Evolutionary conservation across 352 stramenopile species (phyloP).

Genomic region (Globisporangium radiosum): DNA sequence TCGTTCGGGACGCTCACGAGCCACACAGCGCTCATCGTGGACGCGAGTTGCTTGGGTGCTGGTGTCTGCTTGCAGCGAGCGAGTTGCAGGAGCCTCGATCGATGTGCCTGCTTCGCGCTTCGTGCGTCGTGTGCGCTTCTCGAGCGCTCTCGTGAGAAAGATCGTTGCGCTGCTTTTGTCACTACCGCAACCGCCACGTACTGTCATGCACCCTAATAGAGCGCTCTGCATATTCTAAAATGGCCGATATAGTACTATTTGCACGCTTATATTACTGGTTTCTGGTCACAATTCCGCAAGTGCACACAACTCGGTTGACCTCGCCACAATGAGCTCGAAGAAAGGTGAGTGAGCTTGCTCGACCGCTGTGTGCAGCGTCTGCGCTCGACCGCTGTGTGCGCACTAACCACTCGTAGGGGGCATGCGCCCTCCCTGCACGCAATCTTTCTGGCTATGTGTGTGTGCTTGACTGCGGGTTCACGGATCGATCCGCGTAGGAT

Average conservation of each 20-base stretch:
- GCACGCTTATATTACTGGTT: too few species aligned
- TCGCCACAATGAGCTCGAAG: neutral
- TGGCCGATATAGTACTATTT: too few species aligned
- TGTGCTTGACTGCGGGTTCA: neutral
- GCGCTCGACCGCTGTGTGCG: neutral
- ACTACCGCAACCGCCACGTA: neutral
- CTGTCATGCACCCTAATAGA: too few species aligned
- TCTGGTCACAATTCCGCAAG: too few species aligned
- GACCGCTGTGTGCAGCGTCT: neutral
- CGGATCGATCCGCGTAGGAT: slow-evolving; percentile 15
- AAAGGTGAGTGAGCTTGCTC: neutral
- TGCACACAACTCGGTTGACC: too few species aligned
- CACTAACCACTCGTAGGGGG: slow-evolving; percentile 13
- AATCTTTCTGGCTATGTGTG: slow-evolving; percentile 7
- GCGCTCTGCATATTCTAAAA: too few species aligned
- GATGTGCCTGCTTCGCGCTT: neutral
- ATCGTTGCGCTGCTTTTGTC: neutral
- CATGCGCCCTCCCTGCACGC: neutral
- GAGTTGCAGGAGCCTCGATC: neutral
- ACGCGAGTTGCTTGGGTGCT: too few species aligned
- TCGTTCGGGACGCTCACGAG: slow-evolving; percentile 84
- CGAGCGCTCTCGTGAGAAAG: neutral
- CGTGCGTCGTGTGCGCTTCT: neutral
- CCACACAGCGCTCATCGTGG: slow-evolving; percentile 43
- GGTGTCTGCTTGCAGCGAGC: neutral